Conservation (phyloP, 2,329 filamentous ascomycete species). For the Nemania serpens region DNA sequence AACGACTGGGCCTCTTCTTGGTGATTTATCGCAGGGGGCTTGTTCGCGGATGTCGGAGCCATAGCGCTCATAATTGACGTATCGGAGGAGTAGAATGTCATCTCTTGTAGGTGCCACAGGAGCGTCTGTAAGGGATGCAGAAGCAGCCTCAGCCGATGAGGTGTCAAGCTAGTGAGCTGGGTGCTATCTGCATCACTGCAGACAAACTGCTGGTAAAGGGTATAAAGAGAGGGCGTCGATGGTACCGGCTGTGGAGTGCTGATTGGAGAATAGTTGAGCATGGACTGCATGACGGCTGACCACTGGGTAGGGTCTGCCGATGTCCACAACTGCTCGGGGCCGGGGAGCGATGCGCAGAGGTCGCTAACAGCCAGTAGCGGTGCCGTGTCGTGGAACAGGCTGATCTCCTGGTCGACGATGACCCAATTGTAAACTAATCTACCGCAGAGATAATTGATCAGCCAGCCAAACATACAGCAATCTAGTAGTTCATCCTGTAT, state of each 20-base stretch:
- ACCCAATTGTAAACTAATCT: conserved; percentile 77
- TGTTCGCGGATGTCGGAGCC: conserved; percentile 55
- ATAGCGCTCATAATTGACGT: conserved; percentile 50
- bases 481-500: conserved; percentile 10
- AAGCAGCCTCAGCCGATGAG: conserved; percentile 67
- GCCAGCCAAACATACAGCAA: neutral
- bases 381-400: conserved; percentile 66
- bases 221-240: conserved; percentile 62
- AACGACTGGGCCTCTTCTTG: conserved; percentile 68
- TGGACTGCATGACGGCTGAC: conserved; percentile 61
- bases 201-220: conserved; percentile 70
- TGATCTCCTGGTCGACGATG: conserved; percentile 74
- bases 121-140: conserved; percentile 70
- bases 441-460: conserved; percentile 8
- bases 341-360: conserved; percentile 66
- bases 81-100: conserved; percentile 68
- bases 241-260: conserved; percentile 56
- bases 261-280: conserved; percentile 56
- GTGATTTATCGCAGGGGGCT: conserved; percentile 62
- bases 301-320: conserved; percentile 63
- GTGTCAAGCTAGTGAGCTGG: conserved; percentile 46
- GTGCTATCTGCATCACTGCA: conserved; percentile 63
- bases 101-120: conserved; percentile 67
- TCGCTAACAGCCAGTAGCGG: conserved; percentile 69
- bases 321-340: conserved; percentile 65